Conservation (phyloP, 2,329 filamentous ascomycete species). For the Juglanconis oblonga region DNA sequence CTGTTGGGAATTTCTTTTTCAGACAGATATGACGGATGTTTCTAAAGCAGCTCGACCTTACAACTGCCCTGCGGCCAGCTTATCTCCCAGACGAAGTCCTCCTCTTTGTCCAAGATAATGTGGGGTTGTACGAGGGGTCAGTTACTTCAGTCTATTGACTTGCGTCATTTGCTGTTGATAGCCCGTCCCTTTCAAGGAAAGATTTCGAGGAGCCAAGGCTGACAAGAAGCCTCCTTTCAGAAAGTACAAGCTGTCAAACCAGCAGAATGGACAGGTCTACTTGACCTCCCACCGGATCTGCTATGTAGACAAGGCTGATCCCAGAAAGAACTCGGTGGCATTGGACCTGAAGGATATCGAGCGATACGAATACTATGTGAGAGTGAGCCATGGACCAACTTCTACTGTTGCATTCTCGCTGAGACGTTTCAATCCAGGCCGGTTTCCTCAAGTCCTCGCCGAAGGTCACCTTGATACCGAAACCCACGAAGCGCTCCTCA, state of each 20-base stretch:
- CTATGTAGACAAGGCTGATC: constrained; percentile 87
- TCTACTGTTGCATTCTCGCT: constrained; percentile 16
- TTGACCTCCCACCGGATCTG: constrained; percentile 93
- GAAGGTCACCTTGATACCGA: constrained; percentile 87
- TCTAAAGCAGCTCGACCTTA: constrained; percentile 92
- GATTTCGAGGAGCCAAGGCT: not conserved
- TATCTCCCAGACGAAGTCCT: constrained; percentile 92
- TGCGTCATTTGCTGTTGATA: constrained; percentile 12
- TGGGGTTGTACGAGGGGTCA: constrained; percentile 96
- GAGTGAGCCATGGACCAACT: constrained; percentile 20
- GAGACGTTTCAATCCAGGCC: constrained; percentile 48
- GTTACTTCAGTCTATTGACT: constrained; percentile 30
- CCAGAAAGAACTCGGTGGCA: constrained; percentile 78
- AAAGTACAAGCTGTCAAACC: constrained; percentile 91
- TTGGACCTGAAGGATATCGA: constrained; percentile 91
- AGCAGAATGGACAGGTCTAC: constrained; percentile 95
- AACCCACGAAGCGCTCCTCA: constrained; percentile 66
- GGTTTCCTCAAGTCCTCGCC: constrained; percentile 93
- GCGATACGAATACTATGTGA: constrained; percentile 81
- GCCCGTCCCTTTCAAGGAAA: not conserved
- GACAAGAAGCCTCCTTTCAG: constrained; percentile 41
- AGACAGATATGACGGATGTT: constrained; percentile 77
- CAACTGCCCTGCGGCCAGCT: constrained; percentile 88
- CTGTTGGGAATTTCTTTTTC: constrained; percentile 25
- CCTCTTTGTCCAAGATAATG: constrained; percentile 94